Evolutionary conservation across 2,329 filamentous ascomycete species (phyloP).

Genomic region (Paecilomyces sp.): DNA sequence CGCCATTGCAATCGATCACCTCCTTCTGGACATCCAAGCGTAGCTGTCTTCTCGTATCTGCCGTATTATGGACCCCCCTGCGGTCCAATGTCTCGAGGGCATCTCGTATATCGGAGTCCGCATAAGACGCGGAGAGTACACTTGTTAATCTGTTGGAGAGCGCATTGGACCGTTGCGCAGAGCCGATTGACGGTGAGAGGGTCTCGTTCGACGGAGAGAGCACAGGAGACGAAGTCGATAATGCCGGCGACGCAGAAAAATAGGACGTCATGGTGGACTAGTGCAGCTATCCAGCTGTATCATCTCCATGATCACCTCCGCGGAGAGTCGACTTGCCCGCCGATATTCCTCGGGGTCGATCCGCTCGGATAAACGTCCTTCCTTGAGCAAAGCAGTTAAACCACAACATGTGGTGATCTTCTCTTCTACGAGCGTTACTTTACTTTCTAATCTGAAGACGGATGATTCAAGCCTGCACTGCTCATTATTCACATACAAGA

Average conservation of each 20-base stretch:
- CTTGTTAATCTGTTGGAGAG: constrained; percentile 75
- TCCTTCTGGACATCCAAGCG: constrained; percentile 82
- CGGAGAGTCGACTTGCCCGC: background rate
- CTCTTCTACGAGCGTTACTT: background rate
- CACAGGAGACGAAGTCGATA: constrained; percentile 6
- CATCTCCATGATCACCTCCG: background rate
- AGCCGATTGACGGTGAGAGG: constrained; percentile 17
- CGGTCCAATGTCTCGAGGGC: constrained; percentile 71
- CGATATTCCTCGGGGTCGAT: background rate
- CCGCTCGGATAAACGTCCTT: constrained; percentile 2
- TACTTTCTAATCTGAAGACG: background rate
- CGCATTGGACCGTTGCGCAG: constrained; percentile 47
- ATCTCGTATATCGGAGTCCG: constrained; percentile 85
- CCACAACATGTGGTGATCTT: background rate
- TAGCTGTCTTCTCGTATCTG: constrained; percentile 70
- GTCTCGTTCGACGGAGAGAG: constrained; percentile 19
- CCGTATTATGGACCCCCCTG: constrained; percentile 62
- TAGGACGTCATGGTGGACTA: constrained; percentile 26
- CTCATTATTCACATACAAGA: background rate
- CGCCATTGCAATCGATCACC: constrained; percentile 85
- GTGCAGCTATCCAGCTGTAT: background rate
- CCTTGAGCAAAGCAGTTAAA: background rate
- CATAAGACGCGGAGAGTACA: constrained; percentile 85
- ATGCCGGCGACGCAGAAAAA: constrained; percentile 13
- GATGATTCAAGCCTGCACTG: background rate